phyloP scores from a whole-genome alignment of 177 flowering plant species.

The Vitis hybrid region DNA sequence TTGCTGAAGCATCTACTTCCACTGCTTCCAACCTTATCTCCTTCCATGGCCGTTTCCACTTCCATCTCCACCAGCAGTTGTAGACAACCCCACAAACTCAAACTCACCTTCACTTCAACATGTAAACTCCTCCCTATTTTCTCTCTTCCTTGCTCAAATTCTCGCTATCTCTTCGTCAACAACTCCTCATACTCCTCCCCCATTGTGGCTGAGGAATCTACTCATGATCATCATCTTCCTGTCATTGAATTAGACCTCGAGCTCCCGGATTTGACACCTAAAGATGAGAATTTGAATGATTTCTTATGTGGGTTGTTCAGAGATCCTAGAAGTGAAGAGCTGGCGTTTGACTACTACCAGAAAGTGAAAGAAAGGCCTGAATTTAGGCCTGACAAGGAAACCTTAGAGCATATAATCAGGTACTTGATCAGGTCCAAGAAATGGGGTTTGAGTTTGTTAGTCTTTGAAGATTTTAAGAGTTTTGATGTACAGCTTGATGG shows the following conservation, averaged over 20 bases:
- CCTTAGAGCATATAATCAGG: constrained; percentile 51
- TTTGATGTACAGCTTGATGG: constrained; percentile 54
- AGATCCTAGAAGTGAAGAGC: constrained; percentile 37
- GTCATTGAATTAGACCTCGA: constrained; percentile 8
- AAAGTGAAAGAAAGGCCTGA: constrained; percentile 46
- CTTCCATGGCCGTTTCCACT: constrained; percentile 38
- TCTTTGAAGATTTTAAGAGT: constrained; percentile 46
- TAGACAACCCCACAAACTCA: constrained; percentile 9
- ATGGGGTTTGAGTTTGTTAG: constrained; percentile 45
- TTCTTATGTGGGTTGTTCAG: constrained; percentile 35
- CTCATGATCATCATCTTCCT: constrained; percentile 5
- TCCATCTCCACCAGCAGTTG: constrained; percentile 17
- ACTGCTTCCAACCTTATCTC: constrained; percentile 10
- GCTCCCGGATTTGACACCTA: background rate
- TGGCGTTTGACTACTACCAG: constrained; percentile 50
- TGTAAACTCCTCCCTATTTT: constrained; percentile 11
- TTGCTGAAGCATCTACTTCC: background rate
- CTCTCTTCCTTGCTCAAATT: constrained; percentile 16
- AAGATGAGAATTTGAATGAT: constrained; percentile 31
- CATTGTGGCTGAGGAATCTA: constrained; percentile 26
- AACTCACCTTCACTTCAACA: constrained; percentile 8
- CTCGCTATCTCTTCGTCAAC: constrained; percentile 13
- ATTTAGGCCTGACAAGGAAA: constrained; percentile 44
- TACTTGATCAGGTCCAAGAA: constrained; percentile 46
- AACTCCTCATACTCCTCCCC: constrained; percentile 28